Percentiles rank a stretch among this genome's conserved stretches.
phyloP scores from a whole-genome alignment of 345 rosid genomes.

The Syzygium aromaticum region DNA sequence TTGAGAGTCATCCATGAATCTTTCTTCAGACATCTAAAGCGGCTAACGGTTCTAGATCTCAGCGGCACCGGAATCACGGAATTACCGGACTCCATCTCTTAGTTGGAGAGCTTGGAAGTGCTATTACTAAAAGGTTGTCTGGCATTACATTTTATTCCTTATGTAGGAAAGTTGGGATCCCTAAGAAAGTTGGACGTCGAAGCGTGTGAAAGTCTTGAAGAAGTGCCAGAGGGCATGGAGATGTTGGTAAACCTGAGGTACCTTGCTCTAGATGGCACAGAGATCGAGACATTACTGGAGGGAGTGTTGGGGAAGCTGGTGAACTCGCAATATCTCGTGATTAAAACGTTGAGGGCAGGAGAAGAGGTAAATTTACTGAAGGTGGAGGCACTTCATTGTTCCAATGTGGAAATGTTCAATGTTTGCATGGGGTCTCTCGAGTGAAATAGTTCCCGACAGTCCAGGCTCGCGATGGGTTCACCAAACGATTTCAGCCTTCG shows the following conservation, averaged over 20 bases:
- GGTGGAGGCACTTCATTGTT: slow-evolving; percentile 1
- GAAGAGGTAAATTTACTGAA: slow-evolving; percentile 4
- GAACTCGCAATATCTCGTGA: not conserved
- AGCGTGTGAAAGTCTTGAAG: not conserved
- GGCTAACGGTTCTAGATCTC: not conserved
- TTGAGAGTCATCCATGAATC: not conserved
- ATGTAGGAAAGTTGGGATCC: not conserved
- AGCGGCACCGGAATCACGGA: not conserved
- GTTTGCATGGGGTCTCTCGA: not conserved
- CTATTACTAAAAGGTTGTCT: not conserved
- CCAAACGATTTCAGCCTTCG: not conserved
- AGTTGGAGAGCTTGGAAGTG: slow-evolving; percentile 2
- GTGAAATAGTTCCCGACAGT: not conserved
- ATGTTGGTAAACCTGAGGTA: slow-evolving; percentile 6
- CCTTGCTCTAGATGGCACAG: not conserved
- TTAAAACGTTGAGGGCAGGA: not conserved
- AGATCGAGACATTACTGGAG: not conserved
- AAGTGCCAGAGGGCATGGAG: slow-evolving; percentile 10
- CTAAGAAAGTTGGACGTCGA: slow-evolving; percentile 9
- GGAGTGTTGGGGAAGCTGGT: not conserved
- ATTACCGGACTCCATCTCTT: slow-evolving; percentile 5
- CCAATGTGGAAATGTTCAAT: not conserved
- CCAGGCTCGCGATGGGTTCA: not conserved
- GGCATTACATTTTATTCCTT: not conserved
- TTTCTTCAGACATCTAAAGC: not conserved